Conservation (phyloP, 1,284 basidiomycete genomes). For the Termitomyces sp. region DNA sequence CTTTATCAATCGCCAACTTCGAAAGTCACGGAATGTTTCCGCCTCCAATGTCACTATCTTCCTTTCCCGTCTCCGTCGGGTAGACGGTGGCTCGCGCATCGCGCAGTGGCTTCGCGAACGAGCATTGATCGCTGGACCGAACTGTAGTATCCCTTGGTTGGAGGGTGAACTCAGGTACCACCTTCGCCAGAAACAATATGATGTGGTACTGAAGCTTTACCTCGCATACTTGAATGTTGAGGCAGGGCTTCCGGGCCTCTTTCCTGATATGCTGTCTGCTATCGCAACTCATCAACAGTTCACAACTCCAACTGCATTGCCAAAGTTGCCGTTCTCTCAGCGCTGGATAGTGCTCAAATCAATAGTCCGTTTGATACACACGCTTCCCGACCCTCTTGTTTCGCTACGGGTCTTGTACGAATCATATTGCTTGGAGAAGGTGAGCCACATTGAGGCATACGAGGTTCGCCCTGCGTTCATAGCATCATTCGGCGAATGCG, state of each 20-base stretch:
- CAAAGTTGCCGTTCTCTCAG: neutral
- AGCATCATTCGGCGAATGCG: slow-evolving; percentile 13
- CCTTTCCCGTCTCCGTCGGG: slow-evolving; percentile 5
- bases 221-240: neutral
- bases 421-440: slow-evolving; percentile 1
- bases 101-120: slow-evolving; percentile 7
- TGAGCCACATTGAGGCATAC: neutral
- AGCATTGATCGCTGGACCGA: neutral
- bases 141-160: slow-evolving; percentile 8
- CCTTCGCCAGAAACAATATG: slow-evolving; percentile 4
- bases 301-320: neutral
- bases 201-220: slow-evolving; percentile 9
- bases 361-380: slow-evolving; percentile 10
- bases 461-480: slow-evolving; percentile 13
- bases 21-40: neutral
- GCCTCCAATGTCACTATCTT: slow-evolving; percentile 1
- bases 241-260: slow-evolving; percentile 1
- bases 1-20: slow-evolving; percentile 3
- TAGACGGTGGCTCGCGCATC: slow-evolving; percentile 4
- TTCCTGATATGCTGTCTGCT: slow-evolving; percentile 2
- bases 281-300: neutral
- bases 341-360: slow-evolving; percentile 13
- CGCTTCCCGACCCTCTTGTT: slow-evolving; percentile 6
- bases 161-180: slow-evolving; percentile 9
- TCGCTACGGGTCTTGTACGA: slow-evolving; percentile 10